Conservation (phyloP, 306 rosid genomes). For the Castanospermum australe region DNA sequence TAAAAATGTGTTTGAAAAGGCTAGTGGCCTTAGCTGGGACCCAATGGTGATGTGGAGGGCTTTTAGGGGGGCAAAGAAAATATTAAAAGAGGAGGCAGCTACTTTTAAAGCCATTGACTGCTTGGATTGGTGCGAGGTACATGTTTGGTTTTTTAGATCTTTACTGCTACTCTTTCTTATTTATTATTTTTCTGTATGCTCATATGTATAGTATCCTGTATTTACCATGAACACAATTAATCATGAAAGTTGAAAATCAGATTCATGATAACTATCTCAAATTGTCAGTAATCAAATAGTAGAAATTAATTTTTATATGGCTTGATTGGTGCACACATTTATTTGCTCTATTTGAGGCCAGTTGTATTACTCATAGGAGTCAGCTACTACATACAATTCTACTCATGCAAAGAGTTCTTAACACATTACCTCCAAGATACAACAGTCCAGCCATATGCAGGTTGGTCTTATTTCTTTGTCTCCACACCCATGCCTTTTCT, state of each 20-base stretch:
- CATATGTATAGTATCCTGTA: neutral
- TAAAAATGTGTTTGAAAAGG: constrained; percentile 50
- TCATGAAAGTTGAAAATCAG: neutral
- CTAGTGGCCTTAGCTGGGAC: constrained; percentile 71
- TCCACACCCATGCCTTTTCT: neutral
- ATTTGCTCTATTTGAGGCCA: neutral
- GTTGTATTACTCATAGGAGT: neutral
- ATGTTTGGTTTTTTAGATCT: constrained; percentile 17
- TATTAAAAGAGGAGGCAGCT: constrained; percentile 47
- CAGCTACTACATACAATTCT: neutral
- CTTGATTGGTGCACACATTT: neutral
- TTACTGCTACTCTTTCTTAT: neutral
- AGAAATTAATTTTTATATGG: neutral
- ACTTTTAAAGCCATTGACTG: constrained; percentile 57
- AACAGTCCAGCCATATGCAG: neutral
- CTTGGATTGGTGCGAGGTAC: constrained; percentile 56
- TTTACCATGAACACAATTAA: neutral
- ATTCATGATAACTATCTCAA: neutral
- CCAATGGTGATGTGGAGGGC: constrained; percentile 85
- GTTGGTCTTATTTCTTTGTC: neutral
- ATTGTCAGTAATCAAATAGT: neutral
- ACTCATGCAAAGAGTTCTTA: neutral
- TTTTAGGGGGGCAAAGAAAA: constrained; percentile 42
- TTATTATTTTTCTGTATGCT: neutral
- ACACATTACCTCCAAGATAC: neutral